These are phyloP conservation scores for Myxozyma geophila DNA, from an alignment of 805 yeast genomes.

Conservation along the genomic window DNA sequence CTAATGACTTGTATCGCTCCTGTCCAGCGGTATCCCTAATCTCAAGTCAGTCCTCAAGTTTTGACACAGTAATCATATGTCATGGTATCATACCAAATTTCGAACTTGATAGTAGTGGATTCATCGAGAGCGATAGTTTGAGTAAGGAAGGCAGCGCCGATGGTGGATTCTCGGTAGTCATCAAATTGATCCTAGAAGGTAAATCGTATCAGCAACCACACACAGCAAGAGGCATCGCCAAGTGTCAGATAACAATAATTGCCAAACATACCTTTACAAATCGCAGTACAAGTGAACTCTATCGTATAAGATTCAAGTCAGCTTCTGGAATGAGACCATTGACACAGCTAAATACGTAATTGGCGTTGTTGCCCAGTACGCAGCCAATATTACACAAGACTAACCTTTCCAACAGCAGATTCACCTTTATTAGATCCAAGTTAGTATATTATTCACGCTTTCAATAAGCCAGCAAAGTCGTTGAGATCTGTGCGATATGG, in stretches of 20 bases:
- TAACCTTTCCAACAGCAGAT: constrained; percentile 76
- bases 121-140: constrained; percentile 63
- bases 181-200: constrained; percentile 61
- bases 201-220: not conserved
- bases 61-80: no score
- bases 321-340: constrained; percentile 6
- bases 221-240: not conserved
- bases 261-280: constrained; percentile 56
- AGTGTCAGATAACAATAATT: not conserved
- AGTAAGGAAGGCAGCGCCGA: constrained; percentile 98
- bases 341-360: not conserved
- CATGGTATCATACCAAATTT: constrained; percentile 49
- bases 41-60: not conserved
- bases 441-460: not conserved
- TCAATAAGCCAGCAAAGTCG: not conserved
- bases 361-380: not conserved
- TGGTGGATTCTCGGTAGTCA: constrained; percentile 82
- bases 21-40: constrained; percentile 95
- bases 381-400: not conserved
- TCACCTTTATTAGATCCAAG: constrained; percentile 49
- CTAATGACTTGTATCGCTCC: constrained; percentile 78
- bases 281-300: constrained; percentile 80
- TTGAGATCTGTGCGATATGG: not conserved
- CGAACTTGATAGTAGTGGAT: constrained; percentile 53
- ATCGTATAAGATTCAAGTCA: constrained; percentile 32